phyloP scores from a whole-genome alignment of 2,329 filamentous ascomycete species.

The Fusarium sublunatum region DNA sequence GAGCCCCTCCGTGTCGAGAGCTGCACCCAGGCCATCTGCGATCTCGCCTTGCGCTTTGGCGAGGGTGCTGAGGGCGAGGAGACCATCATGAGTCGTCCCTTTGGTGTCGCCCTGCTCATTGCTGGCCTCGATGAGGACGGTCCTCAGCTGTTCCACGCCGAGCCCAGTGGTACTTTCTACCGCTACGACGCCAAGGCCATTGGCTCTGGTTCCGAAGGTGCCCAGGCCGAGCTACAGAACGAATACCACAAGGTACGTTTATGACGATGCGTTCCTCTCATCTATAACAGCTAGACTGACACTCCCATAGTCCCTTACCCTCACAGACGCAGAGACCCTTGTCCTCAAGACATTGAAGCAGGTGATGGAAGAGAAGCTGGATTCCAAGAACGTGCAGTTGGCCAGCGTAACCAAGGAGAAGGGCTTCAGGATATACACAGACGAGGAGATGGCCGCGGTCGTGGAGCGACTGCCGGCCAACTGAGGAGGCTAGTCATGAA shows the following conservation, averaged over 20 bases:
- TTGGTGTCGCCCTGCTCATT: constrained; percentile 95
- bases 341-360: constrained; percentile 99
- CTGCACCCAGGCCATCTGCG: constrained; percentile 98
- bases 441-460: constrained; percentile 95
- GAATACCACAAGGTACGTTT: constrained; percentile 87
- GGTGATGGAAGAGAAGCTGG: constrained; percentile 99
- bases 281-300: constrained; percentile 7
- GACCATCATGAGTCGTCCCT: constrained; percentile 97
- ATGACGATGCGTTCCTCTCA: background rate
- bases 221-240: constrained; percentile 97
- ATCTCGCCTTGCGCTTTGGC: constrained; percentile 93
- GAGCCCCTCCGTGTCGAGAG: constrained; percentile 95
- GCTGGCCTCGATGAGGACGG: constrained; percentile 98
- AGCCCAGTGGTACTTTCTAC: constrained; percentile 98
- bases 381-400: constrained; percentile 97
- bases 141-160: constrained; percentile 95
- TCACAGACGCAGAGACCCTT: constrained; percentile 91
- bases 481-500: constrained; percentile 51
- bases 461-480: constrained; percentile 83
- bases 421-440: constrained; percentile 98
- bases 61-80: constrained; percentile 98
- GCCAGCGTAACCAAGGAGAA: constrained; percentile 98
- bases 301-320: constrained; percentile 77
- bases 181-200: constrained; percentile 99
- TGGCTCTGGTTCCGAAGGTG: constrained; percentile 95